A percentile compares a stretch with the other conserved stretches of the same genome.
These are phyloP conservation scores for Herpetomonas tarakana DNA, from an alignment of 208 protist genomes.

Conservation along the genomic window DNA sequence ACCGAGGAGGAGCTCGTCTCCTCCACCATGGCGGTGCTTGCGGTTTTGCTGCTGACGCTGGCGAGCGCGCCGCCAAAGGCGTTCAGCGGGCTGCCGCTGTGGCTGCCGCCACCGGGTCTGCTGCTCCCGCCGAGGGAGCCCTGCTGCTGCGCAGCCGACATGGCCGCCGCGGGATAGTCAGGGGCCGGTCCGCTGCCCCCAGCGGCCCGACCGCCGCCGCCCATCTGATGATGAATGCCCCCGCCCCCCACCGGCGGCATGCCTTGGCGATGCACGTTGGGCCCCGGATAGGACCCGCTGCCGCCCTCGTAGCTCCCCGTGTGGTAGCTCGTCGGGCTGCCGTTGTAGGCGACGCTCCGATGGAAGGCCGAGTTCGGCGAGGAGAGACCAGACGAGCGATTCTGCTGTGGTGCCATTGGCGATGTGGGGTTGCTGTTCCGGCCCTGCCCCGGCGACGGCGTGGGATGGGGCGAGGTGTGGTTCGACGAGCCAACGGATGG, in stretches of 20 bases:
- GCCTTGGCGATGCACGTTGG: no score
- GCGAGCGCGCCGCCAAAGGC: slow-evolving; percentile 1
- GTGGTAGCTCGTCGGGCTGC: no score
- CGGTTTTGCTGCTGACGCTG: slow-evolving; percentile 14
- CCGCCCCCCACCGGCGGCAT: no score
- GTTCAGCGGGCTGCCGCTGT: not conserved
- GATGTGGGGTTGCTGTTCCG: not conserved
- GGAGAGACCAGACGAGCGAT: not conserved
- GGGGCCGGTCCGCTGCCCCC: not conserved
- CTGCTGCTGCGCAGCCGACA: not conserved
- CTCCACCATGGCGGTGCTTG: slow-evolving; percentile 15
- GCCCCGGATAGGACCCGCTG: no score
- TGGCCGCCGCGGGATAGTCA: not conserved
- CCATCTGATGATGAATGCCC: no score
- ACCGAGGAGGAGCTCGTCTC: slow-evolving; percentile 40
- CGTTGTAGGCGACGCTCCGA: not conserved
- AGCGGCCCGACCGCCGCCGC: no score
- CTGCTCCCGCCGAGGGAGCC: no score
- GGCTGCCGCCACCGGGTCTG: not conserved
- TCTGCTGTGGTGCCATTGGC: not conserved
- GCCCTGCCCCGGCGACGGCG: not conserved
- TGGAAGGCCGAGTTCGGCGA: not conserved
- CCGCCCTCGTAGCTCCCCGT: not conserved
- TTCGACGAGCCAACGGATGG: slow-evolving; percentile 7
- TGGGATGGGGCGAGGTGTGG: not conserved